Conservation (phyloP, 2,329 filamentous ascomycete genomes). For the Amesomyces nigricolor region DNA sequence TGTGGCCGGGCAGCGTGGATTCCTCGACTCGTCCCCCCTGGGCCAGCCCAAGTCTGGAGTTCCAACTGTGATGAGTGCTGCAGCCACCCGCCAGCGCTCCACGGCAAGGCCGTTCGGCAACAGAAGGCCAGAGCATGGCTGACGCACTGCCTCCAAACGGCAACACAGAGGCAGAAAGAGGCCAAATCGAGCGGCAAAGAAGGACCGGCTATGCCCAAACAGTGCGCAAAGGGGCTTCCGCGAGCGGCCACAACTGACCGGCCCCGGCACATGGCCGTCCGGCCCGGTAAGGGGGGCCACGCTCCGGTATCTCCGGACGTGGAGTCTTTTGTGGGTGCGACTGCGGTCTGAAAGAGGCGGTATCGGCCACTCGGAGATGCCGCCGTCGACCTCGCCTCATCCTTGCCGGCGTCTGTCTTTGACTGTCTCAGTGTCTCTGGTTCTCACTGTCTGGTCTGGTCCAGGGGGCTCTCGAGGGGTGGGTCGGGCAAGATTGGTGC, state of each 20-base stretch:
- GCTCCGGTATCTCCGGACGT: not conserved
- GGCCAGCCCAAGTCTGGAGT: constrained; percentile 29
- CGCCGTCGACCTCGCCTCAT: not conserved
- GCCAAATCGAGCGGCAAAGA: constrained; percentile 9
- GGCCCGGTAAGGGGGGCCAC: not conserved
- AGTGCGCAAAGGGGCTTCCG: not conserved
- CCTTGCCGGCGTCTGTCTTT: not conserved
- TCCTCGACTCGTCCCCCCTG: constrained; percentile 37
- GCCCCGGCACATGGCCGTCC: not conserved
- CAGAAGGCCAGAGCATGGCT: constrained; percentile 7
- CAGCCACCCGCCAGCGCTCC: constrained; percentile 33
- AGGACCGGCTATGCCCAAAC: constrained; percentile 6
- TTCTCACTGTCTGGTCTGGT: not conserved
- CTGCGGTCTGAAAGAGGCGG: not conserved
- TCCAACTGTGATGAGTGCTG: constrained; percentile 34
- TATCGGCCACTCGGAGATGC: not conserved
- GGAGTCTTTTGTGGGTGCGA: not conserved
- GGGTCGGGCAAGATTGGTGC: constrained; percentile 6
- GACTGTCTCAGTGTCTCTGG: not conserved
- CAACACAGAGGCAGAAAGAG: not conserved
- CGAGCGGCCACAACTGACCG: not conserved
- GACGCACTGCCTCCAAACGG: constrained; percentile 19
- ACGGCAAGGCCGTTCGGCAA: constrained; percentile 13
- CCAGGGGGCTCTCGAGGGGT: not conserved
- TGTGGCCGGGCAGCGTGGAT: constrained; percentile 21